phyloP scores from a whole-genome alignment of 768 basidiomycete genomes.

The Mycena crocata region DNA sequence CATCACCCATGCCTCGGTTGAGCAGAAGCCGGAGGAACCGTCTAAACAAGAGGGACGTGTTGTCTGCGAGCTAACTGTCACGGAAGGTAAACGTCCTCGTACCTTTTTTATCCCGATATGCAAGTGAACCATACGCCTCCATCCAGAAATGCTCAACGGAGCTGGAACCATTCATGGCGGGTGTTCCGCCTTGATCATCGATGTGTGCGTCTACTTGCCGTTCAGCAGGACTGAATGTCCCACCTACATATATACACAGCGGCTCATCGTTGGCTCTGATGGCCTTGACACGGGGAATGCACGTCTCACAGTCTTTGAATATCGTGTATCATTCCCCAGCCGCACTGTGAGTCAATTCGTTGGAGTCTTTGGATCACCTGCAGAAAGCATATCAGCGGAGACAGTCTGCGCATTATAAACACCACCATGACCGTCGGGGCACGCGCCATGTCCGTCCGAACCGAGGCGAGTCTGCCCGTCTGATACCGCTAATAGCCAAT shows the following conservation, averaged over 20 bases:
- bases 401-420: slow-evolving; percentile 24
- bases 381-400: slow-evolving; percentile 26
- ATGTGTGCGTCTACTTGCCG: not conserved
- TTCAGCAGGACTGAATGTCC: not conserved
- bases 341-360: slow-evolving; percentile 23
- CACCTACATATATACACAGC: too few species aligned
- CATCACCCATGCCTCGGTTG: slow-evolving; percentile 38
- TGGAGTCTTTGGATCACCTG: too few species aligned
- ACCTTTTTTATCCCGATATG: not conserved
- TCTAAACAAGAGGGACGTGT: slow-evolving; percentile 42
- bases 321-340: slow-evolving; percentile 31
- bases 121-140: not conserved
- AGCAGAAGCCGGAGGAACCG: slow-evolving; percentile 42
- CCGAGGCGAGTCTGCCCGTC: slow-evolving; percentile 9
- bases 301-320: slow-evolving; percentile 27
- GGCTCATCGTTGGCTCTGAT: slow-evolving; percentile 1
- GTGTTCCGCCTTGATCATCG: slow-evolving; percentile 21
- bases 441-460: slow-evolving; percentile 18
- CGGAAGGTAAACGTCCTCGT: slow-evolving; percentile 36
- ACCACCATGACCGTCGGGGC: slow-evolving; percentile 25
- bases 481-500: not conserved
- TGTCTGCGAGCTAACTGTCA: slow-evolving; percentile 42
- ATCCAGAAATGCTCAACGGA: slow-evolving; percentile 22
- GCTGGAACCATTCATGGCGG: slow-evolving; percentile 23
- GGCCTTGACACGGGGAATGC: too few species aligned